Evolutionary conservation across 2,329 filamentous ascomycete species (phyloP), one percentile per base, ranked within the genome.

Genomic region (Fusarium kyushuense): DNA sequence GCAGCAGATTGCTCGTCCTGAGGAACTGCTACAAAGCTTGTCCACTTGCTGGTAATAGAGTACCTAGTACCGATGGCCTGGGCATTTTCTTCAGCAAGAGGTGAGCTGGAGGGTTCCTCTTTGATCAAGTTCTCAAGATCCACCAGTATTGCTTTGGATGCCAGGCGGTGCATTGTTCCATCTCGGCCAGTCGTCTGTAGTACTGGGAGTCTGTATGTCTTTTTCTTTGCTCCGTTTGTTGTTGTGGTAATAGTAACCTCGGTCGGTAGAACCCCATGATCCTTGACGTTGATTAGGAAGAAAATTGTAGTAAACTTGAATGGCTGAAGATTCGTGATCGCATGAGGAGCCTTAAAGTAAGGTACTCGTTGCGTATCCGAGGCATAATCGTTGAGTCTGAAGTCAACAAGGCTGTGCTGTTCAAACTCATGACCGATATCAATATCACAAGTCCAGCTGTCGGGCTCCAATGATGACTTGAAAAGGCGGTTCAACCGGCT

Each of bases 41-140:
- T 38, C 35, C 35, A 38, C 3, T 38, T 19, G 35, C 35, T 38
- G 6, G 35, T 19, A n/a, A 38, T 8, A 8, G 35, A 38, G 35
- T 38, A 38, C n/a, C 6, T 38, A 2, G 3, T 19, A 19, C 35
- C 35, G 6, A 38, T 38, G 12, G 11, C 19, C 11, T 38, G 11
- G 1, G 11, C n/a, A 14, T 19, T 38, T 13, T 38, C 3, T 2
- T 2, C n/a, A 4, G 13, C 6, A 0, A 13, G n/a, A 3, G 2
- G 3, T 2, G n/a, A 19, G 35, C 1, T 38, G 11, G n/a, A 13
- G 1, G n/a, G 19, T 1, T 19, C 11, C 5, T 4, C 5, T 12
- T 38, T 19, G n/a, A 13, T 17, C 9, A 36, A 5, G 17, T 10
- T 5, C n/a, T 36, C 17, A 9, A 36, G 11, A 36, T 36, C 17